phyloP scores from a whole-genome alignment of 2,329 filamentous ascomycete species.

The Cryphonectria japonica region DNA sequence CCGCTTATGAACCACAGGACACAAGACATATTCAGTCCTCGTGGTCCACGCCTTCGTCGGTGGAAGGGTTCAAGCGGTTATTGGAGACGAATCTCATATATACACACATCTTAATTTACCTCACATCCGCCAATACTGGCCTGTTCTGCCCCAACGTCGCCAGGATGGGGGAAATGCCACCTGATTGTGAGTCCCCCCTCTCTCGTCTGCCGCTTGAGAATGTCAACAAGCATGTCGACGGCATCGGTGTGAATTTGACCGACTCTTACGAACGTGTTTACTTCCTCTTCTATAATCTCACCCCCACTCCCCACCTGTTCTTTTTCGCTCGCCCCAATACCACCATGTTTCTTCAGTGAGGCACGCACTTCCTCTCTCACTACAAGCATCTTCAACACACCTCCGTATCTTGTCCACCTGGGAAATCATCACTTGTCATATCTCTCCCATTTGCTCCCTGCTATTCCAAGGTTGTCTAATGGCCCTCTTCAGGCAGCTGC shows the following conservation, averaged over 20 bases:
- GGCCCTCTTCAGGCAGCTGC: neutral
- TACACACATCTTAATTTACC: neutral
- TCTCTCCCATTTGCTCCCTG: neutral
- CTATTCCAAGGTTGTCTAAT: neutral
- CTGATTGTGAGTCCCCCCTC: constrained; percentile 11
- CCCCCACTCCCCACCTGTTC: neutral
- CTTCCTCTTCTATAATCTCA: neutral
- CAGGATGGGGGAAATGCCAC: constrained; percentile 13
- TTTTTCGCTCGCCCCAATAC: neutral
- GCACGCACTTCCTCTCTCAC: neutral
- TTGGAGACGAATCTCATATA: neutral
- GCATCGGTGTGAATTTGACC: constrained; percentile 5
- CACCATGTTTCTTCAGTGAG: neutral
- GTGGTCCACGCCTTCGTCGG: neutral
- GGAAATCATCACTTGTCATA: neutral
- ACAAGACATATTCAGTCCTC: neutral
- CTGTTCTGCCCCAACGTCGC: neutral
- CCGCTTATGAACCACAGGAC: neutral
- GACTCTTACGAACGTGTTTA: neutral
- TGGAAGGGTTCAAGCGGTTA: too few relatives aligned
- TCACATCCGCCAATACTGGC: neutral
- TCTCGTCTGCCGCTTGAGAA: neutral
- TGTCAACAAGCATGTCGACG: neutral
- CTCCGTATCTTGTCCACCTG: neutral
- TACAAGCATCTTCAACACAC: neutral